Base-by-base conservation (phyloP, 495 filamentous ascomycete genomes). In the Hypoxylon cercidicola region DNA sequence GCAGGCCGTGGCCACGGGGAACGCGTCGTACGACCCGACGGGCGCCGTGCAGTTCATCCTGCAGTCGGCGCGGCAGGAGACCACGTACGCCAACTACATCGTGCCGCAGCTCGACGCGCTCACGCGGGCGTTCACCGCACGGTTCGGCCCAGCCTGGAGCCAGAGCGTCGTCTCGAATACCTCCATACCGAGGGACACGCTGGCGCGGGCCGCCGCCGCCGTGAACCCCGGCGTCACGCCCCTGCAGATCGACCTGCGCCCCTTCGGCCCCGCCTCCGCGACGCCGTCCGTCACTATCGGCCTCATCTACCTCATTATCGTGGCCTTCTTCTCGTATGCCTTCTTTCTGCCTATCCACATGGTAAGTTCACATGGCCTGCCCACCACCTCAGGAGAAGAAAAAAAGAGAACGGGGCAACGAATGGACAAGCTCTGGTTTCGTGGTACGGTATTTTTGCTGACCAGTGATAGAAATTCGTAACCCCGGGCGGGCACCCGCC, bases 231-330 rank as follows among this genome's bases (percentile, higher is more conserved):
- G 77, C 3, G 85, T 91, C 48, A 85, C 84, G 3, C 88, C 89
- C 73, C 83, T 82, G 13, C 72, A 72, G 0, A 79, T 84, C 67
- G 87, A 89, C 57, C 77, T 91, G 3, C 82, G 88, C 5, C 88
- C 88, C 0, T 90, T 91, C 66, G 64, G 69, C 0, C 86, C 87
- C 0, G 77, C 81, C 7, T 79, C 82, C 3, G 77, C 81, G 3
- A 85, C 79, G 2, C 88, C 88, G 0, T 81, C 88, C 6, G 82
- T 89, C 8, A 83, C 81, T 1, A 87, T 91, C 56, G 88, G 88
- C 0, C 72, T 91, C 32, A 90, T 90, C 70, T 90, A 91, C 73
- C 76, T 92, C 20, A 89, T 91, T 70, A 90, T 92, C 71, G 78
- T 91, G 34, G 83, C 87, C 4, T 90, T 90, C 78, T 90, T 90